These are phyloP conservation scores for Gyromitra esculenta DNA, from an alignment of 2,329 filamentous ascomycete species.

Conservation along the genomic window DNA sequence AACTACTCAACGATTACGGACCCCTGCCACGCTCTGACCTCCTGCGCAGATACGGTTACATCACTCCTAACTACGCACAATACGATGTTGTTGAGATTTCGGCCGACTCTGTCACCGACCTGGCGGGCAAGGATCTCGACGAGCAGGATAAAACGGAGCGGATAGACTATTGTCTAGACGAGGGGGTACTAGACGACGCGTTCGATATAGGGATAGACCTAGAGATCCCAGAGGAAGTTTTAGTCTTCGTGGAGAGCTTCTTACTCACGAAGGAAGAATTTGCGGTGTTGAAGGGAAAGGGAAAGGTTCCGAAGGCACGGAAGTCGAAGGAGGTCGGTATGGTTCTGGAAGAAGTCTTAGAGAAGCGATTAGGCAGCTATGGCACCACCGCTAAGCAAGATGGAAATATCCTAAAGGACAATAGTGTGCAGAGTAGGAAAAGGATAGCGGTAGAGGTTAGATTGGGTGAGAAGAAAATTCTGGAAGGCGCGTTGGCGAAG, in stretches of 20 bases:
- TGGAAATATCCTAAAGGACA: constrained; percentile 60
- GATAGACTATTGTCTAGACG: constrained; percentile 67
- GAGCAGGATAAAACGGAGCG: constrained; percentile 63
- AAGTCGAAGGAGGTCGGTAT: constrained; percentile 61
- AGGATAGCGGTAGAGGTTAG: constrained; percentile 74
- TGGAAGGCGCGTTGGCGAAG: constrained; percentile 66
- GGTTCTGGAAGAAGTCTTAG: constrained; percentile 61
- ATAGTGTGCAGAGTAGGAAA: constrained; percentile 58
- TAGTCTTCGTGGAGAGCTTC: constrained; percentile 63
- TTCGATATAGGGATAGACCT: constrained; percentile 70
- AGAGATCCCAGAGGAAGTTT: constrained; percentile 59
- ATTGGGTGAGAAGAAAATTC: constrained; percentile 75
- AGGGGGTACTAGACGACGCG: constrained; percentile 76
- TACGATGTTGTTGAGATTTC: constrained; percentile 86
- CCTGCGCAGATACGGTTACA: constrained; percentile 84
- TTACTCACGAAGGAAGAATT: constrained; percentile 62
- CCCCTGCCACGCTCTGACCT: constrained; percentile 84
- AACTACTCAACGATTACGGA: constrained; percentile 90
- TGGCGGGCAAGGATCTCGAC: constrained; percentile 60
- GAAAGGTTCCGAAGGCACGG: constrained; percentile 62
- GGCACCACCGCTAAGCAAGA: constrained; percentile 67
- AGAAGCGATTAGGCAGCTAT: constrained; percentile 64
- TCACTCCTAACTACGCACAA: constrained; percentile 77
- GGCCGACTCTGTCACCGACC: constrained; percentile 66
- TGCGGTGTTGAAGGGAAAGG: constrained; percentile 61